Base-by-base conservation (phyloP, 768 basidiomycete genomes). In the Gyrodon lividus region DNA sequence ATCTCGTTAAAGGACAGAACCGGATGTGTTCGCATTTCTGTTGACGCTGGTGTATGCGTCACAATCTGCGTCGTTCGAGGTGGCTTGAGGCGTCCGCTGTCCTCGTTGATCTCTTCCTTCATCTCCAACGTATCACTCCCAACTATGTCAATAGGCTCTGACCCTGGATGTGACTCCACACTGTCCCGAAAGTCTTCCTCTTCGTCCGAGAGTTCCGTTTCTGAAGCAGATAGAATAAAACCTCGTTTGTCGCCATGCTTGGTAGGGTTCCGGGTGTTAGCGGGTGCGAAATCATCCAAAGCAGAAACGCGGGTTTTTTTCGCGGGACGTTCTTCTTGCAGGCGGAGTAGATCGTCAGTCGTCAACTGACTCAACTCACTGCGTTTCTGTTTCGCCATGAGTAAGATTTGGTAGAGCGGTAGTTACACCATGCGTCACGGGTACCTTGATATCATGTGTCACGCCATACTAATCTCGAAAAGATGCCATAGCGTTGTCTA, bases 1-100 rank as follows among this genome's bases (percentile, higher is more conserved):
- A 91, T 72, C 2, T 78, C 74, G 14, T 69, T 62, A 55, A 88
- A 91, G 16, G 79, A 74, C 30, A 58, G 37, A 4, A 62, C 58
- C 22, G 49, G 52, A 42, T 35, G 50, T 13, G 52, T 49, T 33
- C 50, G 30, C 22, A 43, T 46, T 47, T 39, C 41, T 23, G 61
- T 44, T 4, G n/a, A 16, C 43, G 50, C 41, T 17, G 47, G 37
- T 20, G 59, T 28, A 43, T 48, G 34, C 17, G 51, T 39, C 50
- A 55, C 16, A 51, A 55, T 41, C 52, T 59, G 44, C 6, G 58
- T 48, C 39, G 64, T 53, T 22, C 67, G 66, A 43, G 64, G 61
- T 34, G 56, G 5, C 33, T 52, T 49, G 52, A 63, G 43, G 35
- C 59, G 52, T 55, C 55, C 56, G n/a, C 48, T 42, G 33, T 58